Evolutionary conservation across 2,329 filamentous ascomycete genomes (phyloP).

Genomic region (Dichotomopilus funicola): DNA sequence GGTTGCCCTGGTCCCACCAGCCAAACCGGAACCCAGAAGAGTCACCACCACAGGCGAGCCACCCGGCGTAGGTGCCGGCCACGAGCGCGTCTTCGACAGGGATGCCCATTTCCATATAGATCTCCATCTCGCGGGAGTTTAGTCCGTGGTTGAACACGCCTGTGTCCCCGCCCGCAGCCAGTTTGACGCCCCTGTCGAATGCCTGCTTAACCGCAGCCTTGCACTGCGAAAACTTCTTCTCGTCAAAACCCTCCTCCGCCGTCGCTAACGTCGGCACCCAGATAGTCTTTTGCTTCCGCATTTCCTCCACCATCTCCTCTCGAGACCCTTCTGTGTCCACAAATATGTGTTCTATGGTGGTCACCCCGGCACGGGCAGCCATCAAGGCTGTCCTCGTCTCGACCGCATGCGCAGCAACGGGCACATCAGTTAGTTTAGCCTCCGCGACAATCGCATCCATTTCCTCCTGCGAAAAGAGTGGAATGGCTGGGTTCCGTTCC

Average conservation of each 20-base stretch:
- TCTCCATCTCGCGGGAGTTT: conserved; percentile 46
- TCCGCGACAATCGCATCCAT: conserved; percentile 45
- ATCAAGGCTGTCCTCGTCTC: conserved; percentile 38
- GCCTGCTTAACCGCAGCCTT: conserved; percentile 38
- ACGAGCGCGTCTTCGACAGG: conserved; percentile 44
- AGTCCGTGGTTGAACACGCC: conserved; percentile 48
- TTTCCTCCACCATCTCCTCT: conserved; percentile 36
- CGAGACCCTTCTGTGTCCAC: conserved; percentile 27
- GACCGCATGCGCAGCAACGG: conserved; percentile 39
- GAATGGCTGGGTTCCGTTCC: conserved; percentile 36
- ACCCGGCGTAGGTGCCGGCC: conserved; percentile 45
- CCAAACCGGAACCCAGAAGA: conserved; percentile 47
- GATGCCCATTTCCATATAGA: conserved; percentile 46
- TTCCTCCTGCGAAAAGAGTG: conserved; percentile 42
- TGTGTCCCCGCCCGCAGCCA: conserved; percentile 49
- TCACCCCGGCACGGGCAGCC: conserved; percentile 41
- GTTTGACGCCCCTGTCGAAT: conserved; percentile 39
- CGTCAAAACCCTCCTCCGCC: conserved; percentile 30
- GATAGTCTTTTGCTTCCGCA: conserved; percentile 40
- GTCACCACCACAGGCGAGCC: conserved; percentile 49
- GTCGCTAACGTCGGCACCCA: conserved; percentile 49
- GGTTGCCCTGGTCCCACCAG: conserved; percentile 41
- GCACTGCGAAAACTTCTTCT: conserved; percentile 26
- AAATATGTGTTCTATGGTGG: conserved; percentile 39
- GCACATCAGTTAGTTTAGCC: conserved; percentile 34